Evolutionary conservation across 73 alveolate genomes (phyloP).

Genomic region (Paramecium tetraurelia): DNA sequence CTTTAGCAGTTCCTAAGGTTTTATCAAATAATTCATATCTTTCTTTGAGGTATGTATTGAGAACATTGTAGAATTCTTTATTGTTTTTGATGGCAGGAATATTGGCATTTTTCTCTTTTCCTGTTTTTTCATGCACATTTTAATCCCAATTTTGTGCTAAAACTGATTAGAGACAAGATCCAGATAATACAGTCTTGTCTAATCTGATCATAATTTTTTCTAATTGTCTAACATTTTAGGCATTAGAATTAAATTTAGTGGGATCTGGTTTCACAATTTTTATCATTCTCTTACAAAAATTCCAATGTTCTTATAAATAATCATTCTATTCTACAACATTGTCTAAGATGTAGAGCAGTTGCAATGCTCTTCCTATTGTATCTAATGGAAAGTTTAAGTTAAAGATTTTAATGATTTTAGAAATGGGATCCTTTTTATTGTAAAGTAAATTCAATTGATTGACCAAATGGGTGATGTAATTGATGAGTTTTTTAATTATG

Average conservation of each 20-base stretch:
- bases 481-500: constrained; percentile 70
- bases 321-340: constrained; percentile 79
- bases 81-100: constrained; percentile 67
- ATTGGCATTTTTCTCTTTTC: constrained; percentile 22
- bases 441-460: constrained; percentile 76
- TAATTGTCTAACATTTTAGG: constrained; percentile 68
- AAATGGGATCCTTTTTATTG: constrained; percentile 73
- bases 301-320: constrained; percentile 79
- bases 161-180: constrained; percentile 58
- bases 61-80: constrained; percentile 71
- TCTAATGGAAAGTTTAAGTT: constrained; percentile 71
- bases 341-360: constrained; percentile 73
- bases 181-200: constrained; percentile 64
- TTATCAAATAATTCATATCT: constrained; percentile 67
- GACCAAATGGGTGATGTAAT: constrained; percentile 72
- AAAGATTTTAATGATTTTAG: constrained; percentile 70
- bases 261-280: constrained; percentile 73
- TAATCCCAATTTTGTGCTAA: constrained; percentile 57
- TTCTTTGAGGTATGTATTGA: constrained; percentile 68
- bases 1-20: constrained; percentile 61
- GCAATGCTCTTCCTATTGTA: constrained; percentile 75
- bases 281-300: constrained; percentile 80
- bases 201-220: constrained; percentile 63
- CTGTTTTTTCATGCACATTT: constrained; percentile 19
- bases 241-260: constrained; percentile 69